A percentile compares a stretch with the other conserved stretches of the same genome.
Evolutionary conservation across 1,284 basidiomycete species (phyloP).

Genomic region (Chalciporus sp.): DNA sequence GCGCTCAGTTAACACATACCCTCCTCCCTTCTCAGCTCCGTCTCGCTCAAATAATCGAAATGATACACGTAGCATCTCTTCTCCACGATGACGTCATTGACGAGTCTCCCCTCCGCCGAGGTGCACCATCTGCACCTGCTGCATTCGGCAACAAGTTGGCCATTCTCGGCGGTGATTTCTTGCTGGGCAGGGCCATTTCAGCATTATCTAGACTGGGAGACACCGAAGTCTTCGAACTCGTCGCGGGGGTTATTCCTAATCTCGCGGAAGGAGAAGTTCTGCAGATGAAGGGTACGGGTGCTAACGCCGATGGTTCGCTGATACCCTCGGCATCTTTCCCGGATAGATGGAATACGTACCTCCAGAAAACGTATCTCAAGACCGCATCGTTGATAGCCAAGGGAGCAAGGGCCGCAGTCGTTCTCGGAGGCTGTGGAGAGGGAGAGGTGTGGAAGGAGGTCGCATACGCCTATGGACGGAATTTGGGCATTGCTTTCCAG

Average conservation of each 20-base stretch:
- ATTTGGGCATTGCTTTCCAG: conserved; percentile 94
- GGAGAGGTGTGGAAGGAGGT: conserved; percentile 89
- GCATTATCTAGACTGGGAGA: conserved; percentile 87
- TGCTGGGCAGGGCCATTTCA: conserved; percentile 90
- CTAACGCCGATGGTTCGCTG: not conserved
- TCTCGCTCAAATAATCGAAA: conserved; percentile 95
- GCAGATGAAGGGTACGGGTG: conserved; percentile 63
- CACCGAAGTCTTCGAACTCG: conserved; percentile 90
- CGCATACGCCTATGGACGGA: conserved; percentile 92
- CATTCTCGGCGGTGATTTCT: conserved; percentile 94
- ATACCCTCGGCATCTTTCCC: conserved; percentile 12
- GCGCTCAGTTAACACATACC: conserved; percentile 36
- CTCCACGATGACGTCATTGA: conserved; percentile 98
- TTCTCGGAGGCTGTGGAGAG: conserved; percentile 85
- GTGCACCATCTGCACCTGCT: conserved; percentile 81
- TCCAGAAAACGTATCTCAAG: conserved; percentile 95
- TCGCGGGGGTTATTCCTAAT: conserved; percentile 92
- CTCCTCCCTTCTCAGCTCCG: conserved; percentile 86
- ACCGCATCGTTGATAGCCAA: conserved; percentile 97
- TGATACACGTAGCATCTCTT: conserved; percentile 97
- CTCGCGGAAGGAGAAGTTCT: conserved; percentile 96
- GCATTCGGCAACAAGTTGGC: conserved; percentile 96
- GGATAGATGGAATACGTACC: conserved; percentile 84
- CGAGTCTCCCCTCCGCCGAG: conserved; percentile 79
- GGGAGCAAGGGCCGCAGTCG: conserved; percentile 84